Base-by-base conservation (phyloP, 1,284 basidiomycete species). In the Wolfiporia cocos region DNA sequence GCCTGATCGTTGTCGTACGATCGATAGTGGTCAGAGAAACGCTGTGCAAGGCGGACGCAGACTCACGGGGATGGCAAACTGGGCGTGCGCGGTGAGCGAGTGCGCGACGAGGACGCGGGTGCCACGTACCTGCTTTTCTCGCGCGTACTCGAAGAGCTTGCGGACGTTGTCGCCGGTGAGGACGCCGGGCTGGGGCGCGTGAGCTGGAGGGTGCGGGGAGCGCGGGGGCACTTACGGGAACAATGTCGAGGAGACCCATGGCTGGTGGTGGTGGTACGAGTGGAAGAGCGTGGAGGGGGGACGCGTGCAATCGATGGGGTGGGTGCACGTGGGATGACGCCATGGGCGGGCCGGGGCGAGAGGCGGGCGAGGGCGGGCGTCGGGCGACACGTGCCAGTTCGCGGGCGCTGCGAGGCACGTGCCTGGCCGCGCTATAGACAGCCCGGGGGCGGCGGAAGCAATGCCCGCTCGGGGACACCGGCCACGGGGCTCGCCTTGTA, bases 21-120 rank as follows among this genome's bases (percentile, higher is more conserved):
- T 42, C 11, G 41, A 14, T 3, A n/a, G 28, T 38, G 41, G 14
- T 17, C 28, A 15, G 18, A 7, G 26, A 22, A 29, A 31, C 14
- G 22, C 20, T 12, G 21, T 33, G 23, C 17, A 21, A 24, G 36
- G 5, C 20, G 18, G 14, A 19, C 7, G 23, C 15, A 41, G 37
- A 79, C 85, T 71, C 65, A 89, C 87, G 44, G 87, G 87, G 60
- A 90, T 90, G 31, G 87, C 87, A 65, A 88, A 90, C 87, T 90
- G 55, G 10, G 34, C 12, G 21, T 29, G 23, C 24, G 24, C n/a
- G 10, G 26, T 31, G 20, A 37, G 23, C n/a, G 26, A 31, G 19
- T 14, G 5, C 12, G 24, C 10, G 3, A 34, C 19, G 15, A 34
- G 21, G 28, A n/a, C n/a, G n/a, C n/a, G n/a, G 33, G n/a, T 20